Conservation (phyloP, 176 grass and related monocot species). For the Elaeis guineensis region DNA sequence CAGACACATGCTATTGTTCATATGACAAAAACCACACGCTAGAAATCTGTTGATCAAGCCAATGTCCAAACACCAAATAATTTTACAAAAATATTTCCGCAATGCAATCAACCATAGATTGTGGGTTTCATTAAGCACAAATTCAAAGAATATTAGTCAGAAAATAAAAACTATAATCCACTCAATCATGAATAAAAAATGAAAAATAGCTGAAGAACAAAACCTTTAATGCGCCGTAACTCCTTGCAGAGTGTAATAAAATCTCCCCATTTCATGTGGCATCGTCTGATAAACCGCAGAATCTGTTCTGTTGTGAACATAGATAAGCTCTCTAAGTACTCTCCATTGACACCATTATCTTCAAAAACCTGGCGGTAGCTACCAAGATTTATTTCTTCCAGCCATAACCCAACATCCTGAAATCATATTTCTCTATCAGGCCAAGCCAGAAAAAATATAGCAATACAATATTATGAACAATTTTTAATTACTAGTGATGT, state of each 20-base stretch:
- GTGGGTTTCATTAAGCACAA: background rate
- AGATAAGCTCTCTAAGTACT: slow-evolving; percentile 73
- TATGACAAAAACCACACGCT: no score
- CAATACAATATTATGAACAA: no score
- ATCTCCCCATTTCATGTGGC: slow-evolving; percentile 91
- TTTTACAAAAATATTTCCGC: no score
- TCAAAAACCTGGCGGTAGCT: slow-evolving; percentile 63
- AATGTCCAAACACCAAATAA: no score
- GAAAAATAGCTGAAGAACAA: slow-evolving; percentile 8
- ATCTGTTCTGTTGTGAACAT: slow-evolving; percentile 95
- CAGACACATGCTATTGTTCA: no score
- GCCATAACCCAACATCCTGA: slow-evolving; percentile 95
- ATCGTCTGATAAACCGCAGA: slow-evolving; percentile 82
- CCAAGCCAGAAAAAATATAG: background rate
- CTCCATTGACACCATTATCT: slow-evolving; percentile 81
- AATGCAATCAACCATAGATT: no score
- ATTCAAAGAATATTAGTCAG: background rate
- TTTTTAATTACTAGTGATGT: background rate
- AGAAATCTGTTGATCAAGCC: no score
- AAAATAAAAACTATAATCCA: background rate
- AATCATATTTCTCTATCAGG: slow-evolving; percentile 15
- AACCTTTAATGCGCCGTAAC: slow-evolving; percentile 90
- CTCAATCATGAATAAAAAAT: slow-evolving; percentile 4
- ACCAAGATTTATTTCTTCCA: slow-evolving; percentile 84
- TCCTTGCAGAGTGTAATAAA: slow-evolving; percentile 95